Percentiles rank a stretch among this genome's conserved stretches.
Conservation (phyloP, 192 early-diverging fungal genomes). For the Rhizophagus prolifer region DNA sequence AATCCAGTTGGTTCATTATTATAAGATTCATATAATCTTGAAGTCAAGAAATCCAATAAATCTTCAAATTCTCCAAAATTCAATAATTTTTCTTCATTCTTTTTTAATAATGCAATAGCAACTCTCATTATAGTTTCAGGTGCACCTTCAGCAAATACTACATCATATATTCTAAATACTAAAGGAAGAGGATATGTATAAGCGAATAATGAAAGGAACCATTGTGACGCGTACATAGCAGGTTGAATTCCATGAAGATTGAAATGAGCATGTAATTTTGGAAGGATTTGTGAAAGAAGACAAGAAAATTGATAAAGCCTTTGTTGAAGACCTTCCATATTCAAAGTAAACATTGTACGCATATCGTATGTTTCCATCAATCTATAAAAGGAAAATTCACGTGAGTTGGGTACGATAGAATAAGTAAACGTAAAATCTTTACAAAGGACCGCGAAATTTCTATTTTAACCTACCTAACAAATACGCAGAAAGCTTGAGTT, state of each 20-base stretch:
- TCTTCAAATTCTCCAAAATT: constrained; percentile 74
- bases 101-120: constrained; percentile 82
- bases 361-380: constrained; percentile 93
- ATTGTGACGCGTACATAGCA: constrained; percentile 93
- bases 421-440: too few relatives aligned
- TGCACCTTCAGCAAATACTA: constrained; percentile 87
- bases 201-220: constrained; percentile 97
- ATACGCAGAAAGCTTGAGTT: constrained; percentile 89
- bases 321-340: constrained; percentile 92
- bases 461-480: constrained; percentile 68
- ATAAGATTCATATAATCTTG: constrained; percentile 81
- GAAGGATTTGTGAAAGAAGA: constrained; percentile 74
- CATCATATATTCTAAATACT: constrained; percentile 90
- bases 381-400: constrained; percentile 19
- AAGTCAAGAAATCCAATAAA: constrained; percentile 77
- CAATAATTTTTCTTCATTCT: constrained; percentile 71
- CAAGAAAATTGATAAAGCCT: constrained; percentile 84
- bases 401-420: not conserved
- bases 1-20: constrained; percentile 57
- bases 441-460: too few relatives aligned
- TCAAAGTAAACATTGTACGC: constrained; percentile 89
- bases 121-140: constrained; percentile 89
- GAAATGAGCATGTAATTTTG: constrained; percentile 77
- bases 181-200: constrained; percentile 90
- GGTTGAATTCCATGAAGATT: constrained; percentile 67